Conservation (phyloP, 345 rosid species). For the Melaleuca quinquenervia region DNA sequence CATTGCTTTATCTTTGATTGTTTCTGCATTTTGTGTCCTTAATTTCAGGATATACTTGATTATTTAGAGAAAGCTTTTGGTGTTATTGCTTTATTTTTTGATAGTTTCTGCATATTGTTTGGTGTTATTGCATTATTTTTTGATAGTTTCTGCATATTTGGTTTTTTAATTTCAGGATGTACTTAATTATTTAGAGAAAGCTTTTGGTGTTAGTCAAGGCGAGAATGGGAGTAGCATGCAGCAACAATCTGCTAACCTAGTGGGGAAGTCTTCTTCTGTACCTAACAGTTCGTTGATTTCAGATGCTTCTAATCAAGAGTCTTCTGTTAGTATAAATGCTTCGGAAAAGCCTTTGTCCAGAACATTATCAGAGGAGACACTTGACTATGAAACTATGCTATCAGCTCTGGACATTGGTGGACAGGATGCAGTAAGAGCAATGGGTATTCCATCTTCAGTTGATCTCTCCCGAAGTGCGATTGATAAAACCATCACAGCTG, state of each 20-base stretch:
- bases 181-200: constrained; percentile 61
- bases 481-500: constrained; percentile 43
- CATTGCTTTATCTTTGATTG: neutral
- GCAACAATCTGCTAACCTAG: constrained; percentile 52
- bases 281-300: constrained; percentile 39
- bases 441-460: constrained; percentile 41
- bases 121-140: neutral
- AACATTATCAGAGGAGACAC: constrained; percentile 69
- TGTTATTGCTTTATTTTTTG: neutral
- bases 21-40: neutral
- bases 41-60: constrained; percentile 58
- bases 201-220: constrained; percentile 60
- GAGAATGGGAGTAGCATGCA: constrained; percentile 46
- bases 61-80: constrained; percentile 48
- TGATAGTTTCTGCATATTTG: neutral
- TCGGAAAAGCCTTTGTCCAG: constrained; percentile 58
- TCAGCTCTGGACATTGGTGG: constrained; percentile 54
- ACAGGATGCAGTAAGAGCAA: constrained; percentile 42
- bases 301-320: constrained; percentile 60
- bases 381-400: constrained; percentile 58
- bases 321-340: constrained; percentile 34
- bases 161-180: constrained; percentile 51
- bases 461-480: constrained; percentile 46
- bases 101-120: neutral
- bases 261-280: constrained; percentile 52